phyloP scores from a whole-genome alignment of 202 grass and related monocot species.

The Brachypodium distachyon region DNA sequence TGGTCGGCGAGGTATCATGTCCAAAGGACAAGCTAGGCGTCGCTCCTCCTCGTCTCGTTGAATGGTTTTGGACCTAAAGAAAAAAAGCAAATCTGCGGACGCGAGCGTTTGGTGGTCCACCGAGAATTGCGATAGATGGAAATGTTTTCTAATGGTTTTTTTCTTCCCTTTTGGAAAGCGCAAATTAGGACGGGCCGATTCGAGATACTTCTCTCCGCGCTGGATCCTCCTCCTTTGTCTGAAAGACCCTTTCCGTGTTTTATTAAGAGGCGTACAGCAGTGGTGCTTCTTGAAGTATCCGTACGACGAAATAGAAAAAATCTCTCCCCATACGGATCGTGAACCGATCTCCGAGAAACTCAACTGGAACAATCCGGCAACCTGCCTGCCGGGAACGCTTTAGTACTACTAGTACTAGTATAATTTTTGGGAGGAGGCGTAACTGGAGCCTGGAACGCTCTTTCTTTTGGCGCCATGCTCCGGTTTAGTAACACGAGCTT shows the following conservation, averaged over 20 bases:
- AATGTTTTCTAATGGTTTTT: not conserved
- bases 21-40: not conserved
- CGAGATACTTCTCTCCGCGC: not conserved
- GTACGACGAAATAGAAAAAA: not conserved
- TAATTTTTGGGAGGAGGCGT: not conserved
- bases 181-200: not conserved
- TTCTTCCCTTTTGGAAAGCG: not conserved
- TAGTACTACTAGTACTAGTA: too few species aligned
- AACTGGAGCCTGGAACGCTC: not conserved
- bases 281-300: slow-evolving; percentile 12
- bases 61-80: not conserved
- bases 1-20: not conserved
- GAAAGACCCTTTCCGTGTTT: not conserved
- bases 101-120: slow-evolving; percentile 5
- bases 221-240: not conserved
- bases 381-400: not conserved
- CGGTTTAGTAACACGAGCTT: not conserved
- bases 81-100: not conserved
- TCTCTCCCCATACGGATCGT: not conserved
- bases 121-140: not conserved
- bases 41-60: not conserved
- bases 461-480: not conserved
- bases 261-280: not conserved
- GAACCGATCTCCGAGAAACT: not conserved
- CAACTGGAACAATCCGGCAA: slow-evolving; percentile 4